Conservation (phyloP, 306 rosid species). For the Quercus rubra region DNA sequence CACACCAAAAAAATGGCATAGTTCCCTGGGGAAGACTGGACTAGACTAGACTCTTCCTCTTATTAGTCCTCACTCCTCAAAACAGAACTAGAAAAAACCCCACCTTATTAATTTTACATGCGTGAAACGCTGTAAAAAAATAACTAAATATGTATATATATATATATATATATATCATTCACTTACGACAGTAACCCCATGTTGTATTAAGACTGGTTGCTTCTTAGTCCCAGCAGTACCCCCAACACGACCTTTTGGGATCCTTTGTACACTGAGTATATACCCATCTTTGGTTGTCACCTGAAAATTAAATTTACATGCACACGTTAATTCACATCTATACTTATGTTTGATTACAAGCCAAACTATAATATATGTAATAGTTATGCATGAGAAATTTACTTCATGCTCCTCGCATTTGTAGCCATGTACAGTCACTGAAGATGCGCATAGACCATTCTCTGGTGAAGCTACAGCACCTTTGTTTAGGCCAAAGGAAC, state of each 20-base stretch:
- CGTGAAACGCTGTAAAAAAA: no score
- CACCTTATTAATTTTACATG: no score
- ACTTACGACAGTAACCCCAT: conserved; percentile 78
- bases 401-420: conserved; percentile 73
- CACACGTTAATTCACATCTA: background rate
- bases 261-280: conserved; percentile 71
- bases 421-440: conserved; percentile 63
- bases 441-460: conserved; percentile 64
- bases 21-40: no score
- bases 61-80: no score
- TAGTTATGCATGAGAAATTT: background rate
- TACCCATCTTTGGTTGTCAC: conserved; percentile 81
- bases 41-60: no score
- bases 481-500: conserved; percentile 13
- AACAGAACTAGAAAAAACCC: background rate
- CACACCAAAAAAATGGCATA: no score
- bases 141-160: no score
- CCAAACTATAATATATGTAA: background rate
- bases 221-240: conserved; percentile 25
- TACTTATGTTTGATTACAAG: background rate
- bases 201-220: conserved; percentile 77
- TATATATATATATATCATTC: no score
- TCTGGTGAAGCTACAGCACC: conserved; percentile 1
- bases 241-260: conserved; percentile 49
- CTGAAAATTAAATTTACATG: conserved; percentile 27